Evolutionary conservation across 352 stramenopile genomes (phyloP), one percentile per base, ranked within the genome.

Genomic region (Phytophthora megakarya): DNA sequence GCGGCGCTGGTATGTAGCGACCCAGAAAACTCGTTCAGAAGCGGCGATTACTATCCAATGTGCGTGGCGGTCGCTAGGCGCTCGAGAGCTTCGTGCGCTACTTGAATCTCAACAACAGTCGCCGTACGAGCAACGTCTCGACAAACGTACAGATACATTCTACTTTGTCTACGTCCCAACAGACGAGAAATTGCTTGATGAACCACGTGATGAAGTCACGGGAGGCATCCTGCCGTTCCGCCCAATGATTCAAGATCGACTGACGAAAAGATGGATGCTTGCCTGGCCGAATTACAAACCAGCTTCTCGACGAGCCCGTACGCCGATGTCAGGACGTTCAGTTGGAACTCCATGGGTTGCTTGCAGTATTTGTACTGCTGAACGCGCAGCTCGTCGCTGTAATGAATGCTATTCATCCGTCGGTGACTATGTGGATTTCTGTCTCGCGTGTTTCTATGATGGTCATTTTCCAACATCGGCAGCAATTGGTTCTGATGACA

Each of bases 361-460:
- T 3, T 95, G 86, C 55, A 81, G 73, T 38, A 33, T 87, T 28
- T 95, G 86, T 61, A 55, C 67, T 33, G 81, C 72, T 1, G 81
- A 88, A 35, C 76, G 78, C 5, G 84, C 84, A 8, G 79, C 79
- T 18, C 75, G 86, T 9, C 70, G 85, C 21, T 95, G 86, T 56
- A 71, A 78, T 55, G 86, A 93, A 57, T 95, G 86, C 65, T 87
- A 75, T 44, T 76, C 80, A 3, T 10, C 64, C 5, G 51, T 50
- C 0, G 86, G 86, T 3, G 86, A 93, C 60, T 93, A 86, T 53
- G 63, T 92, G 28, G 76, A 95, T 56, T 79, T 80, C 50, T 95
- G 86, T 23, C 70, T 93, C 23, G 79, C 72, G 19, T 95, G 86
- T 65, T 95, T 89, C 65, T 88, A 75, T 49, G 77, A 92, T 39